A percentile compares a stretch with the other conserved stretches of the same genome.
Evolutionary conservation across 495 filamentous ascomycete genomes (phyloP).

Genomic region (Podospora bellae-mahoneyi): DNA sequence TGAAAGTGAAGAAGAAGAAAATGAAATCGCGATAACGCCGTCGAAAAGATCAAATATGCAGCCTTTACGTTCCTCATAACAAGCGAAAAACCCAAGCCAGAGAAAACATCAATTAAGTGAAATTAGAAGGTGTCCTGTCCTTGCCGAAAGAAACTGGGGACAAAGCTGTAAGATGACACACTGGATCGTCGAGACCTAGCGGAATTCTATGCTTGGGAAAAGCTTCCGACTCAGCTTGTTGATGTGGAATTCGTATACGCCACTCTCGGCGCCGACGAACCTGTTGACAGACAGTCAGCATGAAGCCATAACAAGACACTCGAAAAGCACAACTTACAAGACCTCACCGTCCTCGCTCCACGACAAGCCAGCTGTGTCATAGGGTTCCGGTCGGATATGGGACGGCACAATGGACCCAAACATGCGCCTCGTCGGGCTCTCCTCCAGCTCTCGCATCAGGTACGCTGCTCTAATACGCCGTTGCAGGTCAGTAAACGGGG

Average conservation of each 20-base stretch:
- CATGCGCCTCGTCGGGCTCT: constrained; percentile 21
- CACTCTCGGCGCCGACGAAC: constrained; percentile 69
- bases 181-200: constrained; percentile 37
- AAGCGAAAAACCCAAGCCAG: too few species aligned
- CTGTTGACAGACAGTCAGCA: constrained; percentile 40
- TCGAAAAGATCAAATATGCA: too few species aligned
- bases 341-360: constrained; percentile 68
- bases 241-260: constrained; percentile 69
- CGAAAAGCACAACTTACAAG: constrained; percentile 53
- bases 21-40: too few species aligned
- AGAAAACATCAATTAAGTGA: too few species aligned
- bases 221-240: constrained; percentile 63
- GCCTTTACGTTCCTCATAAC: too few species aligned
- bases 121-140: too few species aligned
- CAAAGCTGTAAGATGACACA: too few species aligned
- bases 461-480: constrained; percentile 26
- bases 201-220: constrained; percentile 58
- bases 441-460: constrained; percentile 34
- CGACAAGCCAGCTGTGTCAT: constrained; percentile 62
- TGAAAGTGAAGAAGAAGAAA: too few species aligned
- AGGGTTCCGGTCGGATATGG: constrained; percentile 32
- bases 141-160: too few species aligned
- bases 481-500: constrained; percentile 13
- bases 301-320: neutral
- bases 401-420: constrained; percentile 18